These are phyloP conservation scores for Suillus occidentalis DNA, from an alignment of 768 basidiomycete genomes.

Conservation along the genomic window DNA sequence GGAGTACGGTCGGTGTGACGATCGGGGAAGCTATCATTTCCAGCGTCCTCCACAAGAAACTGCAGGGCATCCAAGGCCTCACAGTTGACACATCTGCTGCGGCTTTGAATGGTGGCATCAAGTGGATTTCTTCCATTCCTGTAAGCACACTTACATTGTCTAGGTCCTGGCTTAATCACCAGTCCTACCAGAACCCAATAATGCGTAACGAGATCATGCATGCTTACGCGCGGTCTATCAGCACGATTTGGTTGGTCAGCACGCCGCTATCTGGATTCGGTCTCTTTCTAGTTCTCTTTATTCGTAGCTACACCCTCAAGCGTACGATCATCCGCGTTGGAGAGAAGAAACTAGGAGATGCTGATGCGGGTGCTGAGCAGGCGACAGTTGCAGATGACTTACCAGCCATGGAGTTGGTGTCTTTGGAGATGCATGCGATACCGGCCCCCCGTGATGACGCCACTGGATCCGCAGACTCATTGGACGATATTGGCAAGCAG, in stretches of 20 bases:
- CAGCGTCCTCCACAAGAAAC: conserved; percentile 38
- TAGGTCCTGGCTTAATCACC: not conserved
- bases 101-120: conserved; percentile 48
- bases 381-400: not conserved
- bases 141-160: conserved; percentile 12
- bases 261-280: conserved; percentile 32
- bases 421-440: not conserved
- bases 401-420: not conserved
- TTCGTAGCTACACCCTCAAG: conserved; percentile 38
- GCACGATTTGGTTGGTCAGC: conserved; percentile 42
- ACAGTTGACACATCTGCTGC: conserved; percentile 42
- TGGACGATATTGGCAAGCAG: not conserved
- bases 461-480: conserved; percentile 8
- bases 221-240: conserved; percentile 37
- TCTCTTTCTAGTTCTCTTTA: conserved; percentile 32
- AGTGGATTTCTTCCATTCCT: conserved; percentile 37
- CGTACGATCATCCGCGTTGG: conserved; percentile 21
- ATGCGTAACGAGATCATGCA: conserved; percentile 34
- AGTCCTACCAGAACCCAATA: conserved; percentile 26
- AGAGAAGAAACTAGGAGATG: conserved; percentile 22
- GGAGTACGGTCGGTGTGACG: conserved; percentile 74
- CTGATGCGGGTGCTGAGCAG: conserved; percentile 26
- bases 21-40: conserved; percentile 72
- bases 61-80: conserved; percentile 18
- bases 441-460: not conserved